Base-by-base conservation (phyloP, 2,329 filamentous ascomycete species). In the Exophiala alcalophila region DNA sequence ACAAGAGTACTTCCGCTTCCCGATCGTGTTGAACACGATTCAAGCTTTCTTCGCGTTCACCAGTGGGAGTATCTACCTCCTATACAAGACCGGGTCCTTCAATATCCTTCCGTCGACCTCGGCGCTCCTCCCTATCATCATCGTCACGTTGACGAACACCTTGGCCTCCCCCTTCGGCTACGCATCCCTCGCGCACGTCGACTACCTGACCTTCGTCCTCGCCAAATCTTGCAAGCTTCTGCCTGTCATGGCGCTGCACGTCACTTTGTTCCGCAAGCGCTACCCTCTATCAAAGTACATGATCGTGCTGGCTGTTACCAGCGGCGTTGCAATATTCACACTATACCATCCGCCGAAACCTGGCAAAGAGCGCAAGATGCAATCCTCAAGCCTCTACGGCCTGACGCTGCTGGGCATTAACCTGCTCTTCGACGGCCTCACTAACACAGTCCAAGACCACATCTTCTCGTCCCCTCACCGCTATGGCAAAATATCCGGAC, bases 281-380 rank as follows among this genome's bases (percentile, higher is more conserved):
- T 98, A 96, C 66, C 91, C 92, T 1, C 73, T 95, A 31, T 95
- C 95, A 74, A 98, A 98, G 71, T 98, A 98, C 70, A 76, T 86
- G 28, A 92, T 98, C 46, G 89, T 98, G 5, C 78, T 85, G 3
- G 81, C 90, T 50, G 92, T 98, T 9, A 98, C 92, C 1, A 76
- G 84, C 5, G 92, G 92, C 47, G 92, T 98, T 14, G 90, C 91
- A 8, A 81, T 96, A 36, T 98, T 98, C 68, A 98, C 92, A 1
- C 75, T 98, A 32, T 88, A 97, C 62, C 77, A 82, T 44, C 78
- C 79, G 48, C 82, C 82, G 10, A 81, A 81, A 38, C 19, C 48
- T 2, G 64, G 65, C 27, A 76, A 74, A 58, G 71, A 75, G 52
- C 25, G 18, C n/a, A 76, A 77, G 50, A 69, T 50, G 50, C 63